phyloP scores from a whole-genome alignment of 2,329 filamentous ascomycete genomes.

The Diaporthe amygdali region DNA sequence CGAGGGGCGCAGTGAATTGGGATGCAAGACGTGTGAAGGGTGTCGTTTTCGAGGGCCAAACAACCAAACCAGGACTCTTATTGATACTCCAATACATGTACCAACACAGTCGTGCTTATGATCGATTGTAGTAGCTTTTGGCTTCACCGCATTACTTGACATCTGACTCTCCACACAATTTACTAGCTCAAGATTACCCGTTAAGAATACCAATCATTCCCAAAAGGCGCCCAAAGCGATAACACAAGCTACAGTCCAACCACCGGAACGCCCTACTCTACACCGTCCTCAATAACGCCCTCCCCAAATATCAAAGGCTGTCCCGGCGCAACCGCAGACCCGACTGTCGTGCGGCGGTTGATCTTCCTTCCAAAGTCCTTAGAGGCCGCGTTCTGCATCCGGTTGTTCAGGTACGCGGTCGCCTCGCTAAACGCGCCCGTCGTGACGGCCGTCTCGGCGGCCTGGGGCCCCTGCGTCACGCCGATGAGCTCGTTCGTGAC shows the following conservation, averaged over 20 bases:
- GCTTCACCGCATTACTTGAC: neutral
- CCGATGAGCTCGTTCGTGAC: constrained; percentile 55
- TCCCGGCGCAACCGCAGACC: constrained; percentile 42
- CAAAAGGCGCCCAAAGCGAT: neutral
- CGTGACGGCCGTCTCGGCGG: constrained; percentile 35
- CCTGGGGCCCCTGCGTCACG: constrained; percentile 21
- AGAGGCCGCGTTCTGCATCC: constrained; percentile 47
- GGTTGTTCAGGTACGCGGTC: constrained; percentile 57
- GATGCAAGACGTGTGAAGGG: too few species aligned
- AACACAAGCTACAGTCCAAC: neutral
- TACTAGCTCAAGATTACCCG: neutral
- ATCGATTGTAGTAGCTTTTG: neutral
- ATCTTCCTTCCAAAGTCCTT: constrained; percentile 46
- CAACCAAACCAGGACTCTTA: neutral
- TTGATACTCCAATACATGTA: neutral
- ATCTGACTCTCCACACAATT: neutral
- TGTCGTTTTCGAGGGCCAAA: neutral
- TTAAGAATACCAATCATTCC: neutral
- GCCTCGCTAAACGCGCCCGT: constrained; percentile 49
- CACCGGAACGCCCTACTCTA: neutral
- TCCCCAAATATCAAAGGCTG: constrained; percentile 35
- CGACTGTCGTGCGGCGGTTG: constrained; percentile 49
- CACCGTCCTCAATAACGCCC: constrained; percentile 31
- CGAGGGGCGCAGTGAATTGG: neutral
- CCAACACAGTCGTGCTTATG: neutral